Base-by-base conservation (phyloP, 768 basidiomycete genomes). In the Pleurotus tuber-regium region DNA sequence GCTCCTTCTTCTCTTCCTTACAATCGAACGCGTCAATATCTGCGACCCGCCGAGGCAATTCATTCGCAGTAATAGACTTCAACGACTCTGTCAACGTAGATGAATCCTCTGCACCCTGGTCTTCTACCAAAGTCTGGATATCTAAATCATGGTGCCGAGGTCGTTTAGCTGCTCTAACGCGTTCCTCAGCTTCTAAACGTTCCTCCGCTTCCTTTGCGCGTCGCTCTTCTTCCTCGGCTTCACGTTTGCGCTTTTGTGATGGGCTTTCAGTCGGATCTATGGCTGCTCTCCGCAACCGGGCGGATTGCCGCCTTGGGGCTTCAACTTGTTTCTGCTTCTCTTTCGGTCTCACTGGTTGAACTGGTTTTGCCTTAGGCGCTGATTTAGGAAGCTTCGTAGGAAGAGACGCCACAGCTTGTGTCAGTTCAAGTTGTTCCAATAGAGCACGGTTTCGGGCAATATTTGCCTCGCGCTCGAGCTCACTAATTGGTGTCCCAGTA, bases 381-480 rank as follows among this genome's bases (percentile, higher is more conserved):
- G 36, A 51, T 19, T 44, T 42, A 3, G 35, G 18, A 5, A 25
- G 43, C 36, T 44, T 43, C 14, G 55, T 67, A 8, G 74, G 63
- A 6, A 88, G 70, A 12, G 70, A 64, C 4, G 71, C 66, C 30
- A 75, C 75, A 1, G 80, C 81, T 57, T 79, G 78, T 59, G 80
- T 77, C 26, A 89, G 72, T 14, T 87, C 81, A 14, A 92, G 77
- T 60, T 89, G 68, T 56, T 87, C 83, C 30, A 93, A 73, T 7
- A 92, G 71, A 2, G 81, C 84, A 36, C 80, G 83, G 63, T 93
- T 93, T 44, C 87, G 79, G 10, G 87, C 89, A 39, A 92, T 90
- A 59, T 90, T 92, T 7, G 82, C 84, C 63, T 88, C 83, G 16
- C 90, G 83, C 57, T 90, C 86, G 18, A 77, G 69, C 68, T 91